These are phyloP conservation scores for Bremia lactucae DNA, from an alignment of 352 stramenopile species.

Conservation along the genomic window DNA sequence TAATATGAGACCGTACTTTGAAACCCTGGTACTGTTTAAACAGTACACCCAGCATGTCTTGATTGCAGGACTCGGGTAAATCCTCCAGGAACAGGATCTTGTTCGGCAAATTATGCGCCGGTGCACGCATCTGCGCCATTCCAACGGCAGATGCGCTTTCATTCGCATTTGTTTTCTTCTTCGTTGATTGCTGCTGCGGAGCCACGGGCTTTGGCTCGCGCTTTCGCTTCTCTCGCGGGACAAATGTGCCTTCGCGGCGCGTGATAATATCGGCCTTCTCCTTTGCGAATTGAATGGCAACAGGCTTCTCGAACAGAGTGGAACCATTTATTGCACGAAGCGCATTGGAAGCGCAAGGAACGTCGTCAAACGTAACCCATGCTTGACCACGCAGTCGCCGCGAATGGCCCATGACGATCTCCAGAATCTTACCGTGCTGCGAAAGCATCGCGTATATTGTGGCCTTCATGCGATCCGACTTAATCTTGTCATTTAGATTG, in stretches of 20 bases:
- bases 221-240: constrained; percentile 77
- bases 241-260: constrained; percentile 54
- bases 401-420: constrained; percentile 82
- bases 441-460: constrained; percentile 86
- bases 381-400: constrained; percentile 82
- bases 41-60: constrained; percentile 93
- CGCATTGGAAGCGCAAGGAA: constrained; percentile 80
- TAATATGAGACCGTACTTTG: no score
- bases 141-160: not conserved
- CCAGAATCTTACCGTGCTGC: constrained; percentile 87
- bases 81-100: constrained; percentile 92
- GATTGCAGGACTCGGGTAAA: constrained; percentile 90
- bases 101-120: constrained; percentile 60
- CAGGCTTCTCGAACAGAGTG: constrained; percentile 83
- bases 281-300: constrained; percentile 75
- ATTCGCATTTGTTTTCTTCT: constrained; percentile 20
- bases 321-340: constrained; percentile 82
- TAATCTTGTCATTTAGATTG: constrained; percentile 94
- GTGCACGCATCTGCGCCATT: constrained; percentile 25
- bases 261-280: constrained; percentile 78
- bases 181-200: constrained; percentile 17
- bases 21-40: constrained; percentile 97
- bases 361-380: constrained; percentile 89
- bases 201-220: constrained; percentile 39
- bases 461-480: constrained; percentile 85